Percentiles rank a stretch among this genome's conserved stretches.
Conservation (phyloP, 2,329 filamentous ascomycete genomes). For the Neonectria hederae region DNA sequence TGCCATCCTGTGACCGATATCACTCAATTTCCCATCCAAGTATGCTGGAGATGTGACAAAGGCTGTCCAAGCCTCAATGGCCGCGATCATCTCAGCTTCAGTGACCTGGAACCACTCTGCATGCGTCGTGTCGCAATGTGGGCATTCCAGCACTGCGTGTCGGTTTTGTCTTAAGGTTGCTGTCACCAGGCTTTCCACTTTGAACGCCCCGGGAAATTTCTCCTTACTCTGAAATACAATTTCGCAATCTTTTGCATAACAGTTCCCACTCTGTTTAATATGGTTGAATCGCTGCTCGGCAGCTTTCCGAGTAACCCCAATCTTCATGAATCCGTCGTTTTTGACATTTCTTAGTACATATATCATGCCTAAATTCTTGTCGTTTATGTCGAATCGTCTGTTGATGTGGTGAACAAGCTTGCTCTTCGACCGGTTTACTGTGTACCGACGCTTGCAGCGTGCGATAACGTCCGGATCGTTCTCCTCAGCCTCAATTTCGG, state of each 20-base stretch:
- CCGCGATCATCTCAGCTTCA: not conserved
- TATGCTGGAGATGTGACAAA: not conserved
- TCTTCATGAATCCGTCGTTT: not conserved
- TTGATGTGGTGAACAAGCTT: not conserved
- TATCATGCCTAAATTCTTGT: not conserved
- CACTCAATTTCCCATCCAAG: not conserved
- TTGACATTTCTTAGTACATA: not conserved
- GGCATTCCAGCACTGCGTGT: not conserved
- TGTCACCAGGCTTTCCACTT: not conserved
- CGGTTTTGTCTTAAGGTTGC: not conserved
- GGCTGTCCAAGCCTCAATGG: not conserved
- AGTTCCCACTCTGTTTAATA: not conserved
- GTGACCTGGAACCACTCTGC: not conserved
- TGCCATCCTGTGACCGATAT: not conserved
- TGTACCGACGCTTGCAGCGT: not conserved
- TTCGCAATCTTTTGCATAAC: not conserved
- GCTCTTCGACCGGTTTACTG: not conserved
- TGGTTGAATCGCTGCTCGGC: not conserved
- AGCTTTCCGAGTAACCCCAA: not conserved
- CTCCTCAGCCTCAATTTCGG: not conserved
- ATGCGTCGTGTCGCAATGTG: not conserved
- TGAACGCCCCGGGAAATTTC: not conserved
- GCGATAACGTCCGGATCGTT: not conserved
- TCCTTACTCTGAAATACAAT: not conserved
- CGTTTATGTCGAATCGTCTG: not conserved